Evolutionary conservation across 2,329 filamentous ascomycete genomes (phyloP).

Genomic region (Talaromyces piceae): DNA sequence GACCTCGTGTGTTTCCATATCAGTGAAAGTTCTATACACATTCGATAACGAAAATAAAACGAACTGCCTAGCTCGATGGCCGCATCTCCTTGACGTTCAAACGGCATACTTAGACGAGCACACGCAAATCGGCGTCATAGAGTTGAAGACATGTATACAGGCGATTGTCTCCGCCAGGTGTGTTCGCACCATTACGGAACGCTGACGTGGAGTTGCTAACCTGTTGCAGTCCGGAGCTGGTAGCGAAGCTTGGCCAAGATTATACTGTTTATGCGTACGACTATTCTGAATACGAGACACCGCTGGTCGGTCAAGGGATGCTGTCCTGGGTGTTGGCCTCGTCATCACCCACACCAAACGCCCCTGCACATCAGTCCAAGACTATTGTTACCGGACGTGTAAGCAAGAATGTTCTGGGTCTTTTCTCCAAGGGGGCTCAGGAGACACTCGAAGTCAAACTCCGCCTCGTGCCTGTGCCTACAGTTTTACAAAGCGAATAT

Average conservation of each 20-base stretch:
- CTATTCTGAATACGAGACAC: conserved; percentile 89
- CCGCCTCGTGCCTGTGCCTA: conserved; percentile 71
- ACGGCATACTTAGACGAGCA: conserved; percentile 73
- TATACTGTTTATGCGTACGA: conserved; percentile 97
- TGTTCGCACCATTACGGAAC: conserved; percentile 16
- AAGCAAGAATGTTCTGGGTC: conserved; percentile 72
- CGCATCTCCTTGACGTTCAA: conserved; percentile 70
- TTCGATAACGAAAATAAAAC: conserved; percentile 85
- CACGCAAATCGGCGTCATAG: conserved; percentile 76
- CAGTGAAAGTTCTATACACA: conserved; percentile 95
- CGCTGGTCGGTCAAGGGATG: conserved; percentile 91
- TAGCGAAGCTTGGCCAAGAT: conserved; percentile 65
- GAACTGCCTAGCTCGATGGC: conserved; percentile 81
- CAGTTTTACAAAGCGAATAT: conserved; percentile 54
- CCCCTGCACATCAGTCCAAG: conserved; percentile 54
- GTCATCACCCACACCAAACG: conserved; percentile 49
- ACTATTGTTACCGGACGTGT: conserved; percentile 77
- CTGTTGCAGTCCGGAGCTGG: conserved; percentile 67
- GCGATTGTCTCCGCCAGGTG: conserved; percentile 62
- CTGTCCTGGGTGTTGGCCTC: conserved; percentile 71
- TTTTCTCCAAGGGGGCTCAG: conserved; percentile 71
- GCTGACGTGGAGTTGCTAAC: conserved; percentile 2
- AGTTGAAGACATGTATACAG: conserved; percentile 78
- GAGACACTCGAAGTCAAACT: conserved; percentile 92
- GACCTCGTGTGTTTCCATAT: conserved; percentile 9